A percentile compares a stretch with the other conserved stretches of the same genome.
These are phyloP conservation scores for Ceratocystis eucalypticola DNA, from an alignment of 2,329 filamentous ascomycete species.

Conservation along the genomic window DNA sequence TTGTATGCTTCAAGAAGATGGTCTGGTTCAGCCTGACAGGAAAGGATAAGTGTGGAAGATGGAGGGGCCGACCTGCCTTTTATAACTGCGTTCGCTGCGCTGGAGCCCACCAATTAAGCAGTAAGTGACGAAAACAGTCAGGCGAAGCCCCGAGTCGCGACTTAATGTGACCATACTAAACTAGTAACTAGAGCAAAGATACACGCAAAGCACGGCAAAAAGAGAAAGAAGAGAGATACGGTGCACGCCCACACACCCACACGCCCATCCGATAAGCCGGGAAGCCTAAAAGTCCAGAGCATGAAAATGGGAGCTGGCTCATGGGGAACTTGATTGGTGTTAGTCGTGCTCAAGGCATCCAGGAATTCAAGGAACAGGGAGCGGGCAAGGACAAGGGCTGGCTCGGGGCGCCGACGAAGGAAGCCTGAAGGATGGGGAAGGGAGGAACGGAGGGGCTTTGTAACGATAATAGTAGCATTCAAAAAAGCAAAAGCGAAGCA, in stretches of 20 bases:
- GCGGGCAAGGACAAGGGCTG: not conserved
- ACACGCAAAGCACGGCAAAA: not conserved
- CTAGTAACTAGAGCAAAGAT: not conserved
- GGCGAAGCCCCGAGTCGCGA: not conserved
- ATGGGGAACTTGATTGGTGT: slow-evolving; percentile 1
- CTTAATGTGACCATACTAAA: not conserved
- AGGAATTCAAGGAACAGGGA: not conserved
- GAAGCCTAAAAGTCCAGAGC: not conserved
- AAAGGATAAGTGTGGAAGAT: slow-evolving; percentile 1
- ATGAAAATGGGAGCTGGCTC: not conserved
- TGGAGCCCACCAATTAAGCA: not conserved
- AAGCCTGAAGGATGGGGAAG: not conserved
- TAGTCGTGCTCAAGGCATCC: not conserved
- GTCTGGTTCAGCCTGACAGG: not conserved
- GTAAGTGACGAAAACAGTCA: no score
- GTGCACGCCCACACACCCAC: not conserved
- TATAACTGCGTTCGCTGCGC: not conserved
- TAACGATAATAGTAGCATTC: not conserved
- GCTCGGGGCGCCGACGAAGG: not conserved
- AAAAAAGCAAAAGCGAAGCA: not conserved
- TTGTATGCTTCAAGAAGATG: slow-evolving; percentile 5
- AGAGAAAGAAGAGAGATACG: no score
- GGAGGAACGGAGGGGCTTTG: not conserved
- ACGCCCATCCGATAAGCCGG: not conserved
- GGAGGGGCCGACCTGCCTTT: not conserved